These are phyloP conservation scores for Mycena indigotica DNA, from an alignment of 768 basidiomycete genomes.

Conservation along the genomic window DNA sequence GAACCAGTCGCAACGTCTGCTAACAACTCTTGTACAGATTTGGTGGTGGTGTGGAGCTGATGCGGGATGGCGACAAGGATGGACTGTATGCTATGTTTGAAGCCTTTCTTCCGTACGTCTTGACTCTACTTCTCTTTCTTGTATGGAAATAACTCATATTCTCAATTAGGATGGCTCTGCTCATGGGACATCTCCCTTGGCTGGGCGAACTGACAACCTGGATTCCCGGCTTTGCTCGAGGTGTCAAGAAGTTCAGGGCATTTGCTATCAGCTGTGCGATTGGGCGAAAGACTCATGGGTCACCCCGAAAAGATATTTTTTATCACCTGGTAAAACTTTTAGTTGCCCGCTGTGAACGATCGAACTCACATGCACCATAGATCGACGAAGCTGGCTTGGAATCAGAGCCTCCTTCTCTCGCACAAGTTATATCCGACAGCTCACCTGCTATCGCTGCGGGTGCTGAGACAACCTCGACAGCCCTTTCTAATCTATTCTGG, in stretches of 20 bases:
- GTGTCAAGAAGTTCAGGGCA: constrained; percentile 28
- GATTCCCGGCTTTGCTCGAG: constrained; percentile 17
- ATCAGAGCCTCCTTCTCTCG: constrained; percentile 12
- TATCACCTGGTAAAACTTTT: constrained; percentile 23
- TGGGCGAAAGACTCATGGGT: constrained; percentile 53
- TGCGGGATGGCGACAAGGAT: constrained; percentile 13
- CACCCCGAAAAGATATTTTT: constrained; percentile 23
- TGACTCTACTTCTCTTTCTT: not conserved
- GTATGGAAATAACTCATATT: not conserved
- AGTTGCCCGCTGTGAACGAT: not conserved
- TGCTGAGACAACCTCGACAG: constrained; percentile 22
- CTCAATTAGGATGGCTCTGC: constrained; percentile 17
- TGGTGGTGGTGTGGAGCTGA: constrained; percentile 13
- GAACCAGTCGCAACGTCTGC: not conserved
- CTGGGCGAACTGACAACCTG: constrained; percentile 10
- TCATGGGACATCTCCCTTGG: constrained; percentile 25
- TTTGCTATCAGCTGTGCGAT: constrained; percentile 58
- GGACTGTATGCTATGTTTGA: constrained; percentile 11
- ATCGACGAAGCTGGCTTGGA: constrained; percentile 27
- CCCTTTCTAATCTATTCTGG: constrained; percentile 22
- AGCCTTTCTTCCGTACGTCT: constrained; percentile 8
- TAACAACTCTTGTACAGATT: constrained; percentile 4
- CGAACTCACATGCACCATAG: too few relatives aligned
- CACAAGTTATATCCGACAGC: constrained; percentile 24
- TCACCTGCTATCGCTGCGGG: constrained; percentile 23